A percentile compares a stretch with the other conserved stretches of the same genome.
Evolutionary conservation across 2,329 filamentous ascomycete genomes (phyloP).

Genomic region (Pseudocercospora fijiensis): DNA sequence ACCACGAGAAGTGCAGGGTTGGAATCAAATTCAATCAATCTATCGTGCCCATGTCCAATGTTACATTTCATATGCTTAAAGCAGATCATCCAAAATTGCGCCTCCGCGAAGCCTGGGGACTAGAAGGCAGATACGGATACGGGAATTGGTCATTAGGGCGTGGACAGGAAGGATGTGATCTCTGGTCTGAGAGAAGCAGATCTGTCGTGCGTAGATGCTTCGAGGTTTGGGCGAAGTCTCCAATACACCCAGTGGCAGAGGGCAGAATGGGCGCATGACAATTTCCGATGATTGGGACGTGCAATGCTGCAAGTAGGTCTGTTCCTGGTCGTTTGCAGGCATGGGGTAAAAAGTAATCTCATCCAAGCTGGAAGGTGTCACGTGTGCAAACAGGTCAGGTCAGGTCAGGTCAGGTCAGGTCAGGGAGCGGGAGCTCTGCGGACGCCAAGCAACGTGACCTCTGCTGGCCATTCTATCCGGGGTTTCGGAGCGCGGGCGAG

Average conservation of each 20-base stretch:
- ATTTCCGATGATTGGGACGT: not conserved
- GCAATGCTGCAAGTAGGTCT: not conserved
- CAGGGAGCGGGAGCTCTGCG: not conserved
- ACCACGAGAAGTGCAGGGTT: not conserved
- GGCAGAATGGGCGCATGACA: not conserved
- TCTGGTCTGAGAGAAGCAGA: not conserved
- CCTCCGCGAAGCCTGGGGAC: not conserved
- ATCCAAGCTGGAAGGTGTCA: too few species aligned
- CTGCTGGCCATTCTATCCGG: too few species aligned
- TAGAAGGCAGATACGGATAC: not conserved
- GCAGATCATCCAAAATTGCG: not conserved
- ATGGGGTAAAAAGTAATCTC: too few species aligned
- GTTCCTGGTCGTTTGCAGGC: not conserved
- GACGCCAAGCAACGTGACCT: not conserved
- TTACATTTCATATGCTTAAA: not conserved
- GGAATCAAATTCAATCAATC: not conserved
- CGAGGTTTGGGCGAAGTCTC: not conserved
- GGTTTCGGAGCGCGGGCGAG: too few species aligned
- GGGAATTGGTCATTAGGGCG: not conserved
- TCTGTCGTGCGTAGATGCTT: not conserved
- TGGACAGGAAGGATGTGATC: not conserved
- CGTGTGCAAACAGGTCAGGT: too few species aligned
- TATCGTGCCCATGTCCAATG: not conserved
- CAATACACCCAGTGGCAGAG: not conserved
- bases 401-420: not conserved